Base-by-base conservation (phyloP, 2,329 filamentous ascomycete species). In the Calonectria montana region DNA sequence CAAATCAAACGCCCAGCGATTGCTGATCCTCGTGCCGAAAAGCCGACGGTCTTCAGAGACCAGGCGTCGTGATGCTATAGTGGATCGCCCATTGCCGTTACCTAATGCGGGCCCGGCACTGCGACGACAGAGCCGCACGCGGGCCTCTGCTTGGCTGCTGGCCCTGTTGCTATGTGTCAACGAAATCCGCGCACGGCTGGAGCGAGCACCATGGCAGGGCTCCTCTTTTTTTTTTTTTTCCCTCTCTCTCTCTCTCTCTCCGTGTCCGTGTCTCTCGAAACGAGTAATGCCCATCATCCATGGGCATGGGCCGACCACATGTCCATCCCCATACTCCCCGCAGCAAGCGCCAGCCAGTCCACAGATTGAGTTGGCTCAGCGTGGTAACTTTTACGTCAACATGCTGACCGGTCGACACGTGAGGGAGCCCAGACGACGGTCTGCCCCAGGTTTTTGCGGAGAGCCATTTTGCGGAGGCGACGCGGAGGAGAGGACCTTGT, bases 341-440 rank as follows among this genome's bases (percentile, higher is more conserved):
- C 63, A 66, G 53, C 39, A 35, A n/a, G n/a, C 48, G 39, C 21
- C n/a, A 37, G 21, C n/a, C n/a, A 18, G 68, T 63, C 65, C 55
- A 35, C 47, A 70, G 68, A 70, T 70, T 70, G 68, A 65, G 68
- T 70, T 70, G 68, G 47, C 55, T 23, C 55, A 67, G 55, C 45
- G 62, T 61, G 50, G 67, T 70, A 70, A 59, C 23, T 70, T 70
- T 70, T 70, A 70, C 68, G 68, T 70, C 68, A 70, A 70, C 68
- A 66, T 70, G 68, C 68, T 61, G 62, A 65, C 48, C 59, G 23
- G 31, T 15, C 41, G n/a, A n/a, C n/a, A n/a, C n/a, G n/a, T n/a
- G n/a, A n/a, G n/a, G n/a, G n/a, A n/a, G n/a, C n/a, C n/a, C n/a
- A n/a, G n/a, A n/a, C n/a, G n/a, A n/a, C n/a, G n/a, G n/a, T n/a